Conservation (phyloP, 106 monocot genomes). For the Phalaenopsis aphrodite region DNA sequence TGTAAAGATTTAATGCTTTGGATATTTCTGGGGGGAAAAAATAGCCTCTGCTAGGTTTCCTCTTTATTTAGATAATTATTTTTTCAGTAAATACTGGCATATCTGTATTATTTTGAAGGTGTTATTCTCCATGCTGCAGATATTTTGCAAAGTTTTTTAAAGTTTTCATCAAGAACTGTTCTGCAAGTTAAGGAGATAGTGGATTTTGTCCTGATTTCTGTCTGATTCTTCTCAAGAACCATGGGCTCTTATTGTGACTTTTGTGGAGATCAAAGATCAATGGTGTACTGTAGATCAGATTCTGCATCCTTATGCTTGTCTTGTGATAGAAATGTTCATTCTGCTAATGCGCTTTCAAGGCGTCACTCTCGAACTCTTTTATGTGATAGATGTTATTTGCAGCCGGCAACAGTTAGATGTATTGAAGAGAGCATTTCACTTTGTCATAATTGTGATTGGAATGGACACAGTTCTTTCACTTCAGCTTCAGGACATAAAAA, state of each 20-base stretch:
- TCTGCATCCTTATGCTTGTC: slow-evolving; percentile 82
- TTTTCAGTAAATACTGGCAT: neutral
- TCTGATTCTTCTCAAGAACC: slow-evolving; percentile 2
- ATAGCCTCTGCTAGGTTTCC: neutral
- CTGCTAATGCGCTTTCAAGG: slow-evolving; percentile 79
- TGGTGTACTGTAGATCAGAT: slow-evolving; percentile 85
- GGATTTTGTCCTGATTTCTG: neutral
- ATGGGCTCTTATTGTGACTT: slow-evolving; percentile 82
- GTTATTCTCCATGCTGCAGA: neutral
- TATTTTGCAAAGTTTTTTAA: neutral
- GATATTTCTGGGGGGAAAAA: too few relatives aligned
- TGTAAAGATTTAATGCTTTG: too few relatives aligned
- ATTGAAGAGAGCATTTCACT: slow-evolving; percentile 64
- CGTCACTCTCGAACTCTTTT: slow-evolving; percentile 79
- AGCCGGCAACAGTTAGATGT: slow-evolving; percentile 62
- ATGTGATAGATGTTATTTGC: slow-evolving; percentile 61
- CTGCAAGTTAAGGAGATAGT: too few relatives aligned
- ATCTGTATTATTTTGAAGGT: slow-evolving; percentile 4
- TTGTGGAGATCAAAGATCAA: slow-evolving; percentile 68
- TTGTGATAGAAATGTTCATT: slow-evolving; percentile 83
- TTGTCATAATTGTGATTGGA: slow-evolving; percentile 84
- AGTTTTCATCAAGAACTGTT: slow-evolving; percentile 2
- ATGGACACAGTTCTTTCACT: slow-evolving; percentile 20
- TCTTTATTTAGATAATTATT: neutral
- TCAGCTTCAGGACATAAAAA: slow-evolving; percentile 49